Evolutionary conservation across 2,329 filamentous ascomycete genomes (phyloP).

Genomic region (Sclerotiophoma versabilis): DNA sequence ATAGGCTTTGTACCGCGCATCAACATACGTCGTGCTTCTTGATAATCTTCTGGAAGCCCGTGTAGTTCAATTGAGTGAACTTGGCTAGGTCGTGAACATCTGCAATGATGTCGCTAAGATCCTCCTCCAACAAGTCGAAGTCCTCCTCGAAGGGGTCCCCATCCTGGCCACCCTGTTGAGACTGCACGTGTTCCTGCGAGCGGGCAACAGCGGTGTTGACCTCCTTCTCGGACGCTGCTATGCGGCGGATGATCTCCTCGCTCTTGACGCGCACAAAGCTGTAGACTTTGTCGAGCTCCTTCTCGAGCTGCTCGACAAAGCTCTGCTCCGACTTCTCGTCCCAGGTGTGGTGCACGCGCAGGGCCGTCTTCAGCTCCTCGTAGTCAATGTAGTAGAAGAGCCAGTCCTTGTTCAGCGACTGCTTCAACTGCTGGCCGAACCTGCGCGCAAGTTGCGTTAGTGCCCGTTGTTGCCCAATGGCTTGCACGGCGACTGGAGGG

Average conservation of each 20-base stretch:
- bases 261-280: constrained; percentile 97
- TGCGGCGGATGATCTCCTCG: constrained; percentile 91
- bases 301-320: constrained; percentile 87
- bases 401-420: constrained; percentile 95
- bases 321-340: constrained; percentile 87
- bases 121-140: constrained; percentile 91
- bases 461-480: constrained; percentile 30
- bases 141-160: constrained; percentile 80
- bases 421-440: constrained; percentile 96
- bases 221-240: constrained; percentile 85
- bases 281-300: constrained; percentile 95
- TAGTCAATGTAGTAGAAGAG: constrained; percentile 99
- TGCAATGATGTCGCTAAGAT: constrained; percentile 96
- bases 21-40: constrained; percentile 93
- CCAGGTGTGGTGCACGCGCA: constrained; percentile 83
- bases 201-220: constrained; percentile 85
- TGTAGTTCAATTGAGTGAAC: constrained; percentile 98
- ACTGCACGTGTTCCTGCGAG: constrained; percentile 21
- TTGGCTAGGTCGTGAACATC: constrained; percentile 98
- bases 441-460: constrained; percentile 51
- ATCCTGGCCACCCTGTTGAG: constrained; percentile 28
- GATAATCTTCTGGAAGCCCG: constrained; percentile 99
- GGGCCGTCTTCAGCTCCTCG: constrained; percentile 85
- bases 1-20: constrained; percentile 8
- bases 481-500: constrained; percentile 24